Conservation (phyloP, 305 asterid species). For the Ruellia speciosa region DNA sequence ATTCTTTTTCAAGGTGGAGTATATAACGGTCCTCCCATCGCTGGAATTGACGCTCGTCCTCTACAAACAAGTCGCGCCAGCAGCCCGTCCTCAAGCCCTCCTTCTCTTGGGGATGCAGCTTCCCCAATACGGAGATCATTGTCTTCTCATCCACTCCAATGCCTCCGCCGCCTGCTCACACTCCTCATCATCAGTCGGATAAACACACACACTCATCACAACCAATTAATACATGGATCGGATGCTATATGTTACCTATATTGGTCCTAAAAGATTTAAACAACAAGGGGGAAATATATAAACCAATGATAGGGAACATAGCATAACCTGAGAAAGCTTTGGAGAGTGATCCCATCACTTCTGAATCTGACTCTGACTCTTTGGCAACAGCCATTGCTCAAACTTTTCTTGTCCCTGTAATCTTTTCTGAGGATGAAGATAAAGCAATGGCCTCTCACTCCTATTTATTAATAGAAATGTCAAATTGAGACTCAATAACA, state of each 20-base stretch:
- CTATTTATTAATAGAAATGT: no score
- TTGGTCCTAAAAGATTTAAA: background rate
- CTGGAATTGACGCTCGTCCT: constrained; percentile 70
- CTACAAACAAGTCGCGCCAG: constrained; percentile 39
- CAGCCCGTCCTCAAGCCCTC: constrained; percentile 47
- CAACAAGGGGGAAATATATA: no score
- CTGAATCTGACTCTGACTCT: constrained; percentile 19
- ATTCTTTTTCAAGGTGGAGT: constrained; percentile 63
- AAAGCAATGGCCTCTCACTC: no score
- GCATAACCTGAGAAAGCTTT: constrained; percentile 64
- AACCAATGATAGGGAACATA: no score
- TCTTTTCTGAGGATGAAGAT: no score
- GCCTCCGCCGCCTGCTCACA: constrained; percentile 23
- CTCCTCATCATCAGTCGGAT: no score
- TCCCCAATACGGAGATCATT: constrained; percentile 50
- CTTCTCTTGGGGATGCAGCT: constrained; percentile 52
- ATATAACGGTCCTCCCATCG: constrained; percentile 59
- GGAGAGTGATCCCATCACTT: constrained; percentile 48
- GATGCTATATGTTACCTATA: no score
- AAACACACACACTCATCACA: background rate
- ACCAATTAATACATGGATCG: background rate
- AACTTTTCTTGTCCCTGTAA: background rate
- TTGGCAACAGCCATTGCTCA: constrained; percentile 38
- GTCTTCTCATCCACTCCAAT: constrained; percentile 79
- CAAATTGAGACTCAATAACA: no score